Base-by-base conservation (phyloP, 495 filamentous ascomycete genomes). In the Poronia punctata region DNA sequence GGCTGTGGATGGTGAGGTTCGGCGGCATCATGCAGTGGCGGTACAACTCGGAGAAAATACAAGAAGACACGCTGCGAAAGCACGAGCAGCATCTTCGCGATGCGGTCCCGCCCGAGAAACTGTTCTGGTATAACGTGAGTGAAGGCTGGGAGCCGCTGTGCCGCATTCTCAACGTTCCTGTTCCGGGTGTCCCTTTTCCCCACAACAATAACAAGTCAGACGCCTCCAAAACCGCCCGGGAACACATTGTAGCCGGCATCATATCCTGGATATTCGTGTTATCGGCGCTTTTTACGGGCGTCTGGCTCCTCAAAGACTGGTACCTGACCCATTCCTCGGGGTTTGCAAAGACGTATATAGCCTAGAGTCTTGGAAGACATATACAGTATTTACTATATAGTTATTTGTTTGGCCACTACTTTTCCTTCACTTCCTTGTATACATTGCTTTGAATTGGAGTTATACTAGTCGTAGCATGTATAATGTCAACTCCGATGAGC, bases 101-200 rank as follows among this genome's bases (percentile, higher is more conserved):
- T 15, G 48, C 61, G 7, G 64, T 67, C 11, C 57, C 61, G 2
- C 34, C 41, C n/a, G 64, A 64, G 12, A 56, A 57, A 27, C 37
- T 72, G 7, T 57, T 70, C 41, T 66, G 64, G 36, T 72, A 64
- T 49, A 43, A 62, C 9, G 62, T 71, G 21, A 59, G 62, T 35
- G 59, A 73, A 37, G 64, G 64, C 17, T 67, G 61, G 64, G 61
- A 57, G 28, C 62, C 61, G 5, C 34, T 67, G 18, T 66, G 63
- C 46, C 51, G 49, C 30, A 64, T 67, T 22, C 48, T 67, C 26
- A 48, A 58, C 37, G 43, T 55, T 19, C 57, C 61, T 5, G 35
- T 65, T 33, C 64, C 64, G n/a, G 54, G 59, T 23, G 34, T 28
- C 5, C 51, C 56, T 14, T 65, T 67, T 38, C 64, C 64, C 18